Conservation (phyloP, 2,329 filamentous ascomycete genomes). For the Neonectria coccinea region DNA sequence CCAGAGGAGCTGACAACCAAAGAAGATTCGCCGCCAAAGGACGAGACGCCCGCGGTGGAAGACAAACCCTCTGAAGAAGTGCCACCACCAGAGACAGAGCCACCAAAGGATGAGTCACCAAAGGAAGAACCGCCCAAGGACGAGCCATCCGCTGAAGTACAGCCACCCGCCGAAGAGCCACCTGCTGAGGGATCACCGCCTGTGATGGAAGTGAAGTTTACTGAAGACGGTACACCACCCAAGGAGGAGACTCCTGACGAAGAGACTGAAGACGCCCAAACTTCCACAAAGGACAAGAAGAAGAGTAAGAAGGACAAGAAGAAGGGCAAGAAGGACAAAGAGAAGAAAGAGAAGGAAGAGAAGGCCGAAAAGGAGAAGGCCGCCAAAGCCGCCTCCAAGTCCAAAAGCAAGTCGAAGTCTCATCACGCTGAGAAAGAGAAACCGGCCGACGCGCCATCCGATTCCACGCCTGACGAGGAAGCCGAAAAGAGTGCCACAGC, state of each 20-base stretch:
- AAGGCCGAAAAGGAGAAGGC: slow-evolving; percentile 23
- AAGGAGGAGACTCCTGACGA: slow-evolving; percentile 18
- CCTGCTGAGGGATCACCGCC: slow-evolving; percentile 16
- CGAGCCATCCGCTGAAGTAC: slow-evolving; percentile 24
- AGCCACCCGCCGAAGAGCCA: slow-evolving; percentile 23
- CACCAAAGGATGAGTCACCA: slow-evolving; percentile 12
- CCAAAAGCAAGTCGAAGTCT: slow-evolving; percentile 12
- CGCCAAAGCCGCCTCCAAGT: slow-evolving; percentile 6
- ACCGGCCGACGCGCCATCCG: background rate
- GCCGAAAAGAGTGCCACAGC: slow-evolving; percentile 8
- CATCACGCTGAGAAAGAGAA: background rate
- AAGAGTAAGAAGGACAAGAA: slow-evolving; percentile 36
- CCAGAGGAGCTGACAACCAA: background rate
- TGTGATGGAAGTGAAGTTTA: slow-evolving; percentile 12
- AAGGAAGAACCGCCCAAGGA: slow-evolving; percentile 16
- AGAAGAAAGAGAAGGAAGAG: slow-evolving; percentile 25
- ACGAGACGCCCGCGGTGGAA: slow-evolving; percentile 9
- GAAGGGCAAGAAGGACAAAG: slow-evolving; percentile 21
- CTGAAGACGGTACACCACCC: slow-evolving; percentile 16
- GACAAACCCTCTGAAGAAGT: slow-evolving; percentile 13
- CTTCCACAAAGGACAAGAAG: slow-evolving; percentile 29
- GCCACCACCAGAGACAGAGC: slow-evolving; percentile 12
- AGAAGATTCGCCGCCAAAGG: slow-evolving; percentile 5
- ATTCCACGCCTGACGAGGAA: slow-evolving; percentile 13
- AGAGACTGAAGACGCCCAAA: slow-evolving; percentile 27